Percentiles rank a stretch among this genome's conserved stretches.
Evolutionary conservation across 164 flowering plant genomes (phyloP).

Genomic region (Litsea cubeba): DNA sequence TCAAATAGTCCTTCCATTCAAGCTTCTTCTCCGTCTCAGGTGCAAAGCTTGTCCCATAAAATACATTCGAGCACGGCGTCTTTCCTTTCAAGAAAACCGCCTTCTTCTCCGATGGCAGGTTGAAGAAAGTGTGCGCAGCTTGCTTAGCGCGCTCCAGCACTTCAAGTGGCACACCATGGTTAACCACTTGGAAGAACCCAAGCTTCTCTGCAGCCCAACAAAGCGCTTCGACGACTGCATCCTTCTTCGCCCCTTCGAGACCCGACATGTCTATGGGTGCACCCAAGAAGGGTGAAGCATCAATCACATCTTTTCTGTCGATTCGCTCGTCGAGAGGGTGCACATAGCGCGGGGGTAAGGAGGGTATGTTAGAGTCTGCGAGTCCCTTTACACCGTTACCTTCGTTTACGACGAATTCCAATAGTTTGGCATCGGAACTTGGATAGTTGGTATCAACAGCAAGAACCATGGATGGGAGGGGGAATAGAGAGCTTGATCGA

Average conservation of each 20-base stretch:
- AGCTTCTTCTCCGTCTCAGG: slow-evolving; percentile 15
- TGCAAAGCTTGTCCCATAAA: slow-evolving; percentile 20
- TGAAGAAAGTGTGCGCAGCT: slow-evolving; percentile 18
- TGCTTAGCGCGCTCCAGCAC: slow-evolving; percentile 13
- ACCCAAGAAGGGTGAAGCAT: slow-evolving; percentile 11
- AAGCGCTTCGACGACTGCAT: background rate
- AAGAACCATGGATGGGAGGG: background rate
- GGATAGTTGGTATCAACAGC: too few species aligned
- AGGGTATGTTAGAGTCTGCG: slow-evolving; percentile 11
- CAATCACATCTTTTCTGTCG: slow-evolving; percentile 10
- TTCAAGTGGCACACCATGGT: slow-evolving; percentile 17
- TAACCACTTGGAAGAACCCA: slow-evolving; percentile 22
- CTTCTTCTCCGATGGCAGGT: slow-evolving; percentile 14
- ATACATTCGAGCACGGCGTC: slow-evolving; percentile 17
- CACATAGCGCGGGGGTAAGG: slow-evolving; percentile 13
- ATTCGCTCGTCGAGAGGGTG: slow-evolving; percentile 20
- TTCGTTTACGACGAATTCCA: slow-evolving; percentile 14
- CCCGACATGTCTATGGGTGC: slow-evolving; percentile 15
- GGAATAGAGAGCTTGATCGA: background rate
- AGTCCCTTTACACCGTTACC: slow-evolving; percentile 21
- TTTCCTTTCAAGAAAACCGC: slow-evolving; percentile 7
- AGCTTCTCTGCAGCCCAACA: slow-evolving; percentile 15
- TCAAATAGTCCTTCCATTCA: slow-evolving; percentile 23
- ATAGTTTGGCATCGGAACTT: background rate
- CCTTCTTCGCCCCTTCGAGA: slow-evolving; percentile 12